A percentile compares a stretch with the other conserved stretches of the same genome.
These are phyloP conservation scores for Macadamia tetraphylla DNA, from an alignment of 164 flowering plant genomes.

Conservation along the genomic window DNA sequence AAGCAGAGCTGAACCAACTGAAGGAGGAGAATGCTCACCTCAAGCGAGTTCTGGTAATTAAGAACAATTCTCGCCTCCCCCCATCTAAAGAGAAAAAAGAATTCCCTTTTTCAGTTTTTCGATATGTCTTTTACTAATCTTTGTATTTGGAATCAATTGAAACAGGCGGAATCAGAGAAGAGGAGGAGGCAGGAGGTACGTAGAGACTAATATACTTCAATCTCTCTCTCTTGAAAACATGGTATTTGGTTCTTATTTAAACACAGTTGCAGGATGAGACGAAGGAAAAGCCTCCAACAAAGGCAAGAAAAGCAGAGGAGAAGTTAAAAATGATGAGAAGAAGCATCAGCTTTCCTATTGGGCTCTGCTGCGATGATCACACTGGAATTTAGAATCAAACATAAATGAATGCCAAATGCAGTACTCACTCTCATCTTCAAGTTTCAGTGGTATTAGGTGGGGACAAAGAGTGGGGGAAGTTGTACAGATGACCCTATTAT, in stretches of 20 bases:
- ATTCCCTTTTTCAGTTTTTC: too few relatives aligned
- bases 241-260: not conserved
- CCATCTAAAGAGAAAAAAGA: too few relatives aligned
- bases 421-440: too few relatives aligned
- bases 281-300: conserved; percentile 31
- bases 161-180: conserved; percentile 62
- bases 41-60: conserved; percentile 55
- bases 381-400: too few relatives aligned
- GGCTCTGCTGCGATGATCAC: not conserved
- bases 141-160: not conserved
- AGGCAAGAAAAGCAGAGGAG: conserved; percentile 29
- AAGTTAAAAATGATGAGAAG: conserved; percentile 40
- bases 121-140: too few relatives aligned
- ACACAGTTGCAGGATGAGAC: conserved; percentile 40
- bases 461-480: too few relatives aligned
- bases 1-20: conserved; percentile 81
- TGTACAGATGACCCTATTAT: too few relatives aligned
- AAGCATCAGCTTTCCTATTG: conserved; percentile 33
- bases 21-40: conserved; percentile 78
- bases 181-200: conserved; percentile 59
- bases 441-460: too few relatives aligned
- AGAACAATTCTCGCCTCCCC: too few relatives aligned
- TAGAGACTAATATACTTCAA: not conserved
- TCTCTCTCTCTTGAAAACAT: not conserved
- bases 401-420: too few relatives aligned